phyloP scores from a whole-genome alignment of 179 eudicot species.

The Monotropa hypopitys region DNA sequence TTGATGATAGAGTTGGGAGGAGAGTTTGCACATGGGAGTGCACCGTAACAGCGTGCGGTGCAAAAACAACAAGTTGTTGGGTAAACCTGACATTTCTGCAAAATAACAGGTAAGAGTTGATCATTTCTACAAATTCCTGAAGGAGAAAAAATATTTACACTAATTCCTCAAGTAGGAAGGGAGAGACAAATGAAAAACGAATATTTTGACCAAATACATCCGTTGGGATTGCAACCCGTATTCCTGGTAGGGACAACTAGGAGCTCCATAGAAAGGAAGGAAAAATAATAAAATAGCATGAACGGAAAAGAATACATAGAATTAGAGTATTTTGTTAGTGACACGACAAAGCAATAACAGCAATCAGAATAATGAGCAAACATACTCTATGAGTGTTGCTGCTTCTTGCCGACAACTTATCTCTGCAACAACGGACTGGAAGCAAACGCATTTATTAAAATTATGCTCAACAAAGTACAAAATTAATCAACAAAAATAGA shows the following conservation, averaged over 20 bases:
- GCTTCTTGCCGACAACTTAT: slow-evolving; percentile 81
- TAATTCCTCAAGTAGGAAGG: slow-evolving; percentile 1
- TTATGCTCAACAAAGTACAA: slow-evolving; percentile 1
- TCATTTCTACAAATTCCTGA: background rate
- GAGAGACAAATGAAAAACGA: background rate
- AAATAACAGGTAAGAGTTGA: slow-evolving; percentile 10
- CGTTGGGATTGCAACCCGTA: background rate
- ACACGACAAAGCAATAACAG: background rate
- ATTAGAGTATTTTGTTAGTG: background rate
- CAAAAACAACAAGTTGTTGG: slow-evolving; percentile 94
- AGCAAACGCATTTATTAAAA: slow-evolving; percentile 11
- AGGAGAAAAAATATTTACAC: background rate
- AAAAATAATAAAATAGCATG: background rate
- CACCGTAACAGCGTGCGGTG: slow-evolving; percentile 91
- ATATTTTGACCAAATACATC: background rate
- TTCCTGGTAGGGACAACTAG: background rate
- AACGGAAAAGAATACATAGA: background rate
- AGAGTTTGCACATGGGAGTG: slow-evolving; percentile 89
- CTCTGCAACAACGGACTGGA: slow-evolving; percentile 93
- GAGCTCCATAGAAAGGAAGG: background rate
- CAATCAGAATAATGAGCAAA: slow-evolving; percentile 11
- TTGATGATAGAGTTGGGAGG: slow-evolving; percentile 86
- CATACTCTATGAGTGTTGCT: slow-evolving; percentile 88
- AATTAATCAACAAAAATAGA: background rate
- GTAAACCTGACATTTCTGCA: slow-evolving; percentile 84